These are phyloP conservation scores for Aspergillus mulundensis DNA, from an alignment of 495 filamentous ascomycete genomes.

Conservation along the genomic window DNA sequence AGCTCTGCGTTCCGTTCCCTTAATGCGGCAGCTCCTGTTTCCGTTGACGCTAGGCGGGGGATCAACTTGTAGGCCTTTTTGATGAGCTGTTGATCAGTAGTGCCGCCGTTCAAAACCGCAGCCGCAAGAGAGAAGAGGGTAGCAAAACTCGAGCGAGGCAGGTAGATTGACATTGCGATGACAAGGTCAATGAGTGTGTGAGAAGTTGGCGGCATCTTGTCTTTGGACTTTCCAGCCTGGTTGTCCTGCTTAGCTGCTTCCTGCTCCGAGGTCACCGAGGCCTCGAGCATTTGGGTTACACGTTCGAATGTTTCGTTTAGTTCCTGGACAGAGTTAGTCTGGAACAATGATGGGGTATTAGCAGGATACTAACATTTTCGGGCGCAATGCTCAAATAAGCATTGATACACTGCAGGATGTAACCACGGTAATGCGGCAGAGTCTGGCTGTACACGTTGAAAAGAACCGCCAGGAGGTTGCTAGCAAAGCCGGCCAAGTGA, in stretches of 20 bases:
- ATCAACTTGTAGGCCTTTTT: slow-evolving; percentile 99
- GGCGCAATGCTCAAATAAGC: slow-evolving; percentile 86
- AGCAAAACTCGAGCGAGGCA: slow-evolving; percentile 76
- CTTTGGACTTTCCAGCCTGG: slow-evolving; percentile 51
- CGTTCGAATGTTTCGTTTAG: slow-evolving; percentile 82
- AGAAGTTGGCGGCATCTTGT: slow-evolving; percentile 83
- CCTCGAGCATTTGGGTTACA: slow-evolving; percentile 78
- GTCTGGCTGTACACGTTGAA: slow-evolving; percentile 99
- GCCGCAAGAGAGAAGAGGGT: slow-evolving; percentile 79
- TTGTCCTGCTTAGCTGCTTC: slow-evolving; percentile 59
- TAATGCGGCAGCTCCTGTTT: slow-evolving; percentile 67
- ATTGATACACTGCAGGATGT: slow-evolving; percentile 89
- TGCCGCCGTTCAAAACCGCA: slow-evolving; percentile 63
- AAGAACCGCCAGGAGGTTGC: slow-evolving; percentile 86
- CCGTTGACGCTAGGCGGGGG: slow-evolving; percentile 76
- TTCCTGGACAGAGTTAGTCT: slow-evolving; percentile 47
- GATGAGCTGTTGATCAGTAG: slow-evolving; percentile 81
- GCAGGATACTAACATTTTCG: slow-evolving; percentile 42
- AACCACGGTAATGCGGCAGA: slow-evolving; percentile 83
- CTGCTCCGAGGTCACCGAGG: slow-evolving; percentile 52
- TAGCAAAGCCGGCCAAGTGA: slow-evolving; percentile 71
- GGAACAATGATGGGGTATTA: background rate
- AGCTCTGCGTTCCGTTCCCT: slow-evolving; percentile 68
- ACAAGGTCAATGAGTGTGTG: slow-evolving; percentile 96
- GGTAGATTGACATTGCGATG: slow-evolving; percentile 89